Evolutionary conservation across 129 eudicot genomes (phyloP), one percentile per base, ranked within the genome.

Genomic region (Chrysanthemum makinoi): DNA sequence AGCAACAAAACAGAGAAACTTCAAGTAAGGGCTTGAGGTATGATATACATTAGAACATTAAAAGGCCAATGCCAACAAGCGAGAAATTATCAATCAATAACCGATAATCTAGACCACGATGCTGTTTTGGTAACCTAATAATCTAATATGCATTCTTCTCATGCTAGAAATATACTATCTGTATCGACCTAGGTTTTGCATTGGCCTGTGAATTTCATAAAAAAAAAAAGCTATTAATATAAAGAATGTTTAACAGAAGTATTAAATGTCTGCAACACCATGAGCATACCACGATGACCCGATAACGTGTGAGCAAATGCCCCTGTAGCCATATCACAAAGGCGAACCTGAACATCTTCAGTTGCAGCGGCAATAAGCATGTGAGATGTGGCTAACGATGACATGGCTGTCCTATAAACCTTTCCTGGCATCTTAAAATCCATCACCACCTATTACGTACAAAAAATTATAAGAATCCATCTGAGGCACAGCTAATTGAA

Each of bases 261-360:
- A 75, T 64, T 17, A 61, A 4, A 72, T 72, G 77, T 30, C 22
- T 19, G 15, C 33, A 62, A 55, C 71, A 79, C 73, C 63, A 73
- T 66, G 26, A 26, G 69, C 96, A 68, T 87, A 94, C 98, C 99
- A 75, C 99, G 99, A 84, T 94, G 99, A 71, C 99, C 99, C 58
- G 97, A 94, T 80, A 94, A 76, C 22, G 99, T 94, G 79, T 94
- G 99, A 83, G 99, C 81, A 86, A 94, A 94, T 74, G 97, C 99
- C 80, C 99, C 99, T 59, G 99, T 90, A 60, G 93, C 85, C 82
- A 94, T 86, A 84, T 94, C 97, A 77, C 97, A 94, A 39, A 94
- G 90, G 53, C 97, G 97, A 72, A 94, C 97, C 86, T 94, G 99
- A 72, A 94, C 99, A 83, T 94, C 99, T 87, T 94, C 99, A 62